Percentiles rank a stretch among this genome's conserved stretches.
Conservation (phyloP, 305 asterid genomes). For the Nicotiana rustica region DNA sequence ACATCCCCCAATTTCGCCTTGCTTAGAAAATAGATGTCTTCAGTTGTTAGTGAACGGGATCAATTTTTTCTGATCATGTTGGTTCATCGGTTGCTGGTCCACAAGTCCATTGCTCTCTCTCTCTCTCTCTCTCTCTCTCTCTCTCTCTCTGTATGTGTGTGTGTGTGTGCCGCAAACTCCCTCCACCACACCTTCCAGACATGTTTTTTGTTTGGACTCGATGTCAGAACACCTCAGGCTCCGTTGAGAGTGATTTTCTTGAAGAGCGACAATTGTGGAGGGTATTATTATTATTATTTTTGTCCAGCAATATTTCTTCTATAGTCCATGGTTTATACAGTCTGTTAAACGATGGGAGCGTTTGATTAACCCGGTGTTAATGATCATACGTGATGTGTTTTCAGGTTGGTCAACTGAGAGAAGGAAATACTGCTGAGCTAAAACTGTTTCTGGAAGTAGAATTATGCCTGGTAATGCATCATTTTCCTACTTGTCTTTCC, state of each 20-base stretch:
- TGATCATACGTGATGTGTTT: neutral
- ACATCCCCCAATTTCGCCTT: neutral
- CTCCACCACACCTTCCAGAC: too few relatives aligned
- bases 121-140: too few relatives aligned
- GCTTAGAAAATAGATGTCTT: conserved; percentile 9
- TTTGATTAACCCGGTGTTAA: neutral
- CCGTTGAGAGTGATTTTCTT: neutral
- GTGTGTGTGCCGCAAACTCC: too few relatives aligned
- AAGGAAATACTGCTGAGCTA: conserved; percentile 40
- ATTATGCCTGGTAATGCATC: conserved; percentile 34
- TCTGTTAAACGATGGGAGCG: neutral
- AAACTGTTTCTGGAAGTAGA: conserved; percentile 42
- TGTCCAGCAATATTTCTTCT: neutral
- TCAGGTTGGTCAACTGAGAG: conserved; percentile 44
- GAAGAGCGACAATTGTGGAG: neutral
- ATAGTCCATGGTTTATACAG: neutral
- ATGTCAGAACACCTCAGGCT: neutral
- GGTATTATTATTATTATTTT: neutral
- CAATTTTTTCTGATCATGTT: neutral
- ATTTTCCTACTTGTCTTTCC: conserved; percentile 12
- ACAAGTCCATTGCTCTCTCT: neutral
- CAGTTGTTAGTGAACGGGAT: neutral
- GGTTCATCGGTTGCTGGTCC: neutral
- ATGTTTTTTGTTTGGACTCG: too few relatives aligned
- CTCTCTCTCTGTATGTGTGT: too few relatives aligned